Evolutionary conservation across 2,329 filamentous ascomycete species (phyloP), one percentile per base, ranked within the genome.

Genomic region (Mycosphaerella arachidis): DNA sequence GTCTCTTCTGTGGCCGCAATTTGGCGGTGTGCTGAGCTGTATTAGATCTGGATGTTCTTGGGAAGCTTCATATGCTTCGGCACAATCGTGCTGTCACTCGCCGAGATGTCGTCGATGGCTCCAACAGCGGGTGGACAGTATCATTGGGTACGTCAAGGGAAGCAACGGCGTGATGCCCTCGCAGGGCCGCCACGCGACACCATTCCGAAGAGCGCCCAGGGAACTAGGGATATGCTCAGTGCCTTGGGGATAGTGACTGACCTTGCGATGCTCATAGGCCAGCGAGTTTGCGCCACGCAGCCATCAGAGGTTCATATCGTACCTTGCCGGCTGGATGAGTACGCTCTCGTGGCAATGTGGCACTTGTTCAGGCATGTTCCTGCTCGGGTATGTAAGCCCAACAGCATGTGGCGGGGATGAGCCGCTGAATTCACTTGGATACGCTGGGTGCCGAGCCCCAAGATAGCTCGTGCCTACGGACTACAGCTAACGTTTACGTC

Each of bases 61-160:
- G 60, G 57, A 9, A 60, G 50, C 27, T 61, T 63, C 48, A 31
- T 59, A 24, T 58, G 57, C 37, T 66, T 63, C 40, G 48, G 55
- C 16, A 62, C 61, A 24, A 63, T 68, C 46, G 66, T 66, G 27
- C 53, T 64, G 27, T 63, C 61, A 18, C 48, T 70, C 30, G 65
- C 68, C 8, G 68, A 70, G 55, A 64, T 70, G 59, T 60, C 60
- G 5, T 65, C 60, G 9, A 68, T 70, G 67, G 68, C 67, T 1
- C 67, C 68, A 3, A 68, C 64, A 35, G 66, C 68, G 33, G 68
- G 70, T n/a, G 69, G 68, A 16, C 64, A 66, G 48, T 66, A 66
- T 53, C 63, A 62, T 29, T 62, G 59, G 73, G 75, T 57, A 20
- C 30, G 51, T 54, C 13, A 33, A 30, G 2, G 29, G 16, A 43